These are phyloP conservation scores for Rubia yunnanensis DNA, from an alignment of 257 asterid species.

Conservation along the genomic window DNA sequence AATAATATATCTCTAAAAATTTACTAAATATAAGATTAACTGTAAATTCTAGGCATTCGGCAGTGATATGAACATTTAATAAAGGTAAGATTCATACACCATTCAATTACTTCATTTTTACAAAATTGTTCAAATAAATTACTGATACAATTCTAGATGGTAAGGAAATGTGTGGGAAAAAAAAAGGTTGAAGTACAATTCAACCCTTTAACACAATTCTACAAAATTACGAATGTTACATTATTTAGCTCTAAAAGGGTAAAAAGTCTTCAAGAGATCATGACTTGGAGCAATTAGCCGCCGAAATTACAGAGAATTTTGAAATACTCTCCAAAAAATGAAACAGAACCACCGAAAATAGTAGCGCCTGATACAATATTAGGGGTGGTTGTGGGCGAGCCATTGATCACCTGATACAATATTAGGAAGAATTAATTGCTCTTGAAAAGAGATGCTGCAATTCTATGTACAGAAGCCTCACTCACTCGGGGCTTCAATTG, in stretches of 20 bases:
- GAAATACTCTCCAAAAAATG: constrained; percentile 22
- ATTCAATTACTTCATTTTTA: background rate
- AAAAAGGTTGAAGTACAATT: constrained; percentile 14
- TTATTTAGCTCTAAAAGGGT: constrained; percentile 13
- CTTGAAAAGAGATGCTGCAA: constrained; percentile 9
- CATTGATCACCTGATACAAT: background rate
- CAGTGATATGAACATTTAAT: too few species aligned
- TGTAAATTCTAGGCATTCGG: too few species aligned
- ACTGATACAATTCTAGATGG: constrained; percentile 27
- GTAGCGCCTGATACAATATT: background rate
- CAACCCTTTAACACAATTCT: constrained; percentile 24
- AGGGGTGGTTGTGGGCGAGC: too few species aligned
- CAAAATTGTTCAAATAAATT: constrained; percentile 23
- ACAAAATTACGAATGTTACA: constrained; percentile 25
- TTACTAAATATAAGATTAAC: too few species aligned
- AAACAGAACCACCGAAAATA: constrained; percentile 3
- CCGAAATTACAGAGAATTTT: constrained; percentile 9
- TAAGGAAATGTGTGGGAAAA: constrained; percentile 11
- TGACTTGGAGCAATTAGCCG: too few species aligned
- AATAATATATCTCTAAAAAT: too few species aligned
- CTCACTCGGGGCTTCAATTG: constrained; percentile 63
- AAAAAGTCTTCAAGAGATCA: constrained; percentile 14
- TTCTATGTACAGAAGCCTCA: constrained; percentile 79
- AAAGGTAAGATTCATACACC: too few species aligned
- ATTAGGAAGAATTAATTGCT: background rate